These are phyloP conservation scores for Boletus rubropictus DNA, from an alignment of 768 basidiomycete genomes.

Conservation along the genomic window DNA sequence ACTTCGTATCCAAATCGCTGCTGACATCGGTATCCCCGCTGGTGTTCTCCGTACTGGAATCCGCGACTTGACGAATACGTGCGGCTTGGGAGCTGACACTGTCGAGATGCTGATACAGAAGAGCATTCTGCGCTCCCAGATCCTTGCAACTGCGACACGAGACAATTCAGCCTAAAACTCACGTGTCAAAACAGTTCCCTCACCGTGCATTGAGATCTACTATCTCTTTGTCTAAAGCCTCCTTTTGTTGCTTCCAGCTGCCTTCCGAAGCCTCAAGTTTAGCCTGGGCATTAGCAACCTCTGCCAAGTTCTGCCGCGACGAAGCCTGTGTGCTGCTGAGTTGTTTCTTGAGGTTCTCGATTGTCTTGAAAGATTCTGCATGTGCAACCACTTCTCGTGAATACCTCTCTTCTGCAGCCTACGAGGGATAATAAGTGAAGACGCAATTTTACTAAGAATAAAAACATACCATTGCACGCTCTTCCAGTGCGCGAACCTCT, in stretches of 20 bases:
- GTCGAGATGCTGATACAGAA: constrained; percentile 80
- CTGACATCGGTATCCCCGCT: constrained; percentile 40
- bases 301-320: constrained; percentile 53
- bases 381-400: constrained; percentile 78
- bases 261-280: constrained; percentile 66
- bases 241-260: constrained; percentile 79
- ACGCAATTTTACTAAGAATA: background rate
- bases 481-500: constrained; percentile 61
- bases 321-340: constrained; percentile 46
- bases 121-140: constrained; percentile 65
- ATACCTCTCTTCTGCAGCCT: constrained; percentile 79
- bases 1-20: constrained; percentile 55
- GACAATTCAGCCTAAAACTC: background rate
- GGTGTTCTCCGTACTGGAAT: constrained; percentile 39
- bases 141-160: constrained; percentile 54
- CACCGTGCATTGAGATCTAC: constrained; percentile 67
- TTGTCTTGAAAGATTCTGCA: constrained; percentile 74
- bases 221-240: constrained; percentile 72
- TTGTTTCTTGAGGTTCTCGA: constrained; percentile 60
- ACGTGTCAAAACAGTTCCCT: constrained; percentile 9
- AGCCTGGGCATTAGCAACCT: constrained; percentile 68
- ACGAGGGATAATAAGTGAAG: background rate
- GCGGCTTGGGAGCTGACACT: constrained; percentile 77
- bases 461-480: constrained; percentile 55
- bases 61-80: constrained; percentile 68